Percentiles rank a stretch among this genome's conserved stretches.
Evolutionary conservation across 2,329 filamentous ascomycete species (phyloP).

Genomic region (Paecilomyces sp.): DNA sequence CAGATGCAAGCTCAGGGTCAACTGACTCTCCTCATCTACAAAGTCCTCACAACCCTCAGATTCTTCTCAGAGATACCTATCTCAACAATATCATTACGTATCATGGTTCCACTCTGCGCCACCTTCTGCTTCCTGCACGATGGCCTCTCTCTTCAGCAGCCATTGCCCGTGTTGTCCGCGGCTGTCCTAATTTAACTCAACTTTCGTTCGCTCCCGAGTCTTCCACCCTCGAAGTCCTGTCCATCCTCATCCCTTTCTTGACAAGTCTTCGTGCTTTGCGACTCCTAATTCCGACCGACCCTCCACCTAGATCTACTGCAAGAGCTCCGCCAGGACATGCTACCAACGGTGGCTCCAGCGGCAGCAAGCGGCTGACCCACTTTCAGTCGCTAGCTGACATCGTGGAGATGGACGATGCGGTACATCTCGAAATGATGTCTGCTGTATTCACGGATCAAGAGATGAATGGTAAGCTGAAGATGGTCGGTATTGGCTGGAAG

Average conservation of each 20-base stretch:
- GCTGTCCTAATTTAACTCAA: constrained; percentile 53
- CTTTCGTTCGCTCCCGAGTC: constrained; percentile 45
- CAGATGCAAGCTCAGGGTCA: constrained; percentile 19
- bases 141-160: constrained; percentile 47
- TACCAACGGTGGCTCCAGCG: background rate
- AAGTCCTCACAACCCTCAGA: constrained; percentile 16
- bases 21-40: constrained; percentile 7
- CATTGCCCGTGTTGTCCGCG: constrained; percentile 45
- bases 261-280: constrained; percentile 33
- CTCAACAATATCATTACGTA: constrained; percentile 45
- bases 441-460: constrained; percentile 24
- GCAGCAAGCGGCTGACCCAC: constrained; percentile 5
- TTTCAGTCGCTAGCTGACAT: constrained; percentile 23
- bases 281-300: constrained; percentile 28
- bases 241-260: constrained; percentile 33
- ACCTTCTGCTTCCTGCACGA: constrained; percentile 50
- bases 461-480: constrained; percentile 22
- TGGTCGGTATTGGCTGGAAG: constrained; percentile 33
- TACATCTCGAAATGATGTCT: constrained; percentile 23
- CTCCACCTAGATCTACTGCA: constrained; percentile 5
- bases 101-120: constrained; percentile 46
- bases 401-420: constrained; percentile 29
- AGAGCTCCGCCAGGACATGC: background rate
- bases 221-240: constrained; percentile 30
- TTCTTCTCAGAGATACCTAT: constrained; percentile 37